A percentile compares a stretch with the other conserved stretches of the same genome.
These are phyloP conservation scores for Talaromyces sp. DNA, from an alignment of 2,329 filamentous ascomycete genomes.

Conservation along the genomic window DNA sequence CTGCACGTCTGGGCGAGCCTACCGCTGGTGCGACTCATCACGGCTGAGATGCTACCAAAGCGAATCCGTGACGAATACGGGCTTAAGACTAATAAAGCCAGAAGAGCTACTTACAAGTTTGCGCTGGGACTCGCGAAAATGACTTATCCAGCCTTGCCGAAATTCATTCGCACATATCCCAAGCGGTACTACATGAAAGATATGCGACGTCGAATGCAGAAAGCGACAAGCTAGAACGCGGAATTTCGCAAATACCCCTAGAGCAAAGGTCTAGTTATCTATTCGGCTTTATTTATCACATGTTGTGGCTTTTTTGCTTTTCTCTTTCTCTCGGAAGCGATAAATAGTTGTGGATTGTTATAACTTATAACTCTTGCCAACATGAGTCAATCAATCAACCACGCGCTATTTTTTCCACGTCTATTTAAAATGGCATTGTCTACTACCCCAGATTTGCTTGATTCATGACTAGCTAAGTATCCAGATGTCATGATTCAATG, in stretches of 20 bases:
- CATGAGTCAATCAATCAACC: not conserved
- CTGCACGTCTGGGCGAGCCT: conserved; percentile 21
- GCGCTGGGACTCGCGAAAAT: conserved; percentile 17
- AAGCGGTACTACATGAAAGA: conserved; percentile 28
- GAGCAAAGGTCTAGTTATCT: no score
- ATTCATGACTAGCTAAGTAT: not conserved
- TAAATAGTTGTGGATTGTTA: not conserved
- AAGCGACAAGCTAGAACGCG: not conserved
- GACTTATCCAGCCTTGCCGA: conserved; percentile 23
- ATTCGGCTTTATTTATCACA: not conserved
- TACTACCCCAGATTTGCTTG: not conserved
- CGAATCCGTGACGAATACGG: conserved; percentile 24
- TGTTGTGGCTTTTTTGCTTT: not conserved
- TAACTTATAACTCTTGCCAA: not conserved
- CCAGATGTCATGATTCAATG: no score
- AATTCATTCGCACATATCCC: conserved; percentile 21
- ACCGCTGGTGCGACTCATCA: conserved; percentile 25
- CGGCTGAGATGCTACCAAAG: conserved; percentile 25
- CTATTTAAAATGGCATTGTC: not conserved
- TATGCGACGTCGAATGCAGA: conserved; percentile 23
- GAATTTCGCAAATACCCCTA: not conserved
- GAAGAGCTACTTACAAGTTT: conserved; percentile 17
- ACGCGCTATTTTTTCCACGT: not conserved
- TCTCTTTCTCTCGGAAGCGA: not conserved
- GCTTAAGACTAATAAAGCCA: conserved; percentile 19